Percentiles rank a stretch among this genome's conserved stretches.
These are phyloP conservation scores for Casuarina equisetifolia DNA, from an alignment of 306 rosid genomes.

Conservation along the genomic window DNA sequence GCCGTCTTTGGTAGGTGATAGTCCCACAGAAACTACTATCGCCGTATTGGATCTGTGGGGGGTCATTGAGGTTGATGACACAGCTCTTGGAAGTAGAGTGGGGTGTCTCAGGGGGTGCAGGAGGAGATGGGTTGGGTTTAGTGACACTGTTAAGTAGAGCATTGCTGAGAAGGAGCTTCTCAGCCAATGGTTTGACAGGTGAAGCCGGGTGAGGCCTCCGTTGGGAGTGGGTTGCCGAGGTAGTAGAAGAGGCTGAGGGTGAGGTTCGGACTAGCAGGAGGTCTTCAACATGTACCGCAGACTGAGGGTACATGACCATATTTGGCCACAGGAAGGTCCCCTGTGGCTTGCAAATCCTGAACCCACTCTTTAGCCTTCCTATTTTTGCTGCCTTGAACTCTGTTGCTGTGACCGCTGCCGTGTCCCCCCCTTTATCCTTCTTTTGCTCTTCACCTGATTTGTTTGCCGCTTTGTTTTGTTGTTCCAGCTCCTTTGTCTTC, in stretches of 20 bases:
- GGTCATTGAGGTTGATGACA: conserved; percentile 65
- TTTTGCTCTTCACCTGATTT: conserved; percentile 25
- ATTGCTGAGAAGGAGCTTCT: conserved; percentile 55
- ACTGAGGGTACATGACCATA: conserved; percentile 37
- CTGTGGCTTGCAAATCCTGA: conserved; percentile 73
- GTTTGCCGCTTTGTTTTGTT: conserved; percentile 15
- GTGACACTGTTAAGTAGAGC: conserved; percentile 43
- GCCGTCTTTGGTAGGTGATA: conserved; percentile 32
- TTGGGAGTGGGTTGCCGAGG: conserved; percentile 24
- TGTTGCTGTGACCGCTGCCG: conserved; percentile 18
- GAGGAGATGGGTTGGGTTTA: conserved; percentile 31
- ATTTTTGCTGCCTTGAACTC: conserved; percentile 71
- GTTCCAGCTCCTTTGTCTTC: conserved; percentile 29
- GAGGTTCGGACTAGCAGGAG: conserved; percentile 56
- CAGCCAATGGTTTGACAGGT: conserved; percentile 74
- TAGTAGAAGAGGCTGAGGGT: conserved; percentile 60
- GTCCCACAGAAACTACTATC: conserved; percentile 24
- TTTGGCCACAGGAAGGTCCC: conserved; percentile 76
- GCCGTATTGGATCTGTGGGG: conserved; percentile 33
- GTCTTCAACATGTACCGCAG: conserved; percentile 35
- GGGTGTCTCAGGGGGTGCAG: conserved; percentile 31
- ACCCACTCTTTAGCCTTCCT: conserved; percentile 75
- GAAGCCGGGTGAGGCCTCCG: conserved; percentile 38
- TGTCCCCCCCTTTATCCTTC: conserved; percentile 27
- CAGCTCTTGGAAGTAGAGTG: conserved; percentile 12